Evolutionary conservation across 177 flowering plant species (phyloP), one percentile per base, ranked within the genome.

Genomic region (Vitis hybrid): DNA sequence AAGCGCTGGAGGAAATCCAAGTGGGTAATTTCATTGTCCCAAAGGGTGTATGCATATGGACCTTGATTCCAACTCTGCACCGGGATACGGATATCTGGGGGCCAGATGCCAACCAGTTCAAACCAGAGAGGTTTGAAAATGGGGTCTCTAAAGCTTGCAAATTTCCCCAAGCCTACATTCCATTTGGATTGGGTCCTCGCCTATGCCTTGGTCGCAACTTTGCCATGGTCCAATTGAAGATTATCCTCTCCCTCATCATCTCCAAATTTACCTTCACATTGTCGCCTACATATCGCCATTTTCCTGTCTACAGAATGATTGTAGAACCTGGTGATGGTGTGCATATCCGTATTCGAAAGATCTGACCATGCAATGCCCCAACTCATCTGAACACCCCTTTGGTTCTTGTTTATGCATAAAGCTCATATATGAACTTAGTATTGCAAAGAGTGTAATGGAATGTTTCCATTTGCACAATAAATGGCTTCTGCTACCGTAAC

Each of bases 261-360:
- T 75, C 83, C 69, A 78, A 73, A 65, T 82, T 77, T 21, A 51
- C 15, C 2, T 78, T 82, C 75, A 75, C 80, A 0, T 40, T 82
- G 6, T 80, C 85, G 46, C 81, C 83, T 0, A 68, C 52, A 0
- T 82, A 82, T 66, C 61, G 48, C 11, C 83, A 82, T 54, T 80
- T 73, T 65, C 85, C 85, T 35, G 72, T 70, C 5, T 80, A 65
- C 58, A 69, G 67, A 52, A 75, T 82, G 85, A 69, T 82, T 1
- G 83, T 82, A 5, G 83, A 71, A 64, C 85, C 85, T 35, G 79
- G 67, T 62, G 62, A 78, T 58, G 85, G 85, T 9, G 83, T 82
- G 7, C 60, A 64, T 11, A 70, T 82, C 48, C 32, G 66, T 12
- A 32, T 78, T 35, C 71, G 55, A 32, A 81, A 68, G 67, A 66